Evolutionary conservation across 345 rosid genomes (phyloP), one percentile per base, ranked within the genome.

Genomic region (Eucalyptus cloeziana): DNA sequence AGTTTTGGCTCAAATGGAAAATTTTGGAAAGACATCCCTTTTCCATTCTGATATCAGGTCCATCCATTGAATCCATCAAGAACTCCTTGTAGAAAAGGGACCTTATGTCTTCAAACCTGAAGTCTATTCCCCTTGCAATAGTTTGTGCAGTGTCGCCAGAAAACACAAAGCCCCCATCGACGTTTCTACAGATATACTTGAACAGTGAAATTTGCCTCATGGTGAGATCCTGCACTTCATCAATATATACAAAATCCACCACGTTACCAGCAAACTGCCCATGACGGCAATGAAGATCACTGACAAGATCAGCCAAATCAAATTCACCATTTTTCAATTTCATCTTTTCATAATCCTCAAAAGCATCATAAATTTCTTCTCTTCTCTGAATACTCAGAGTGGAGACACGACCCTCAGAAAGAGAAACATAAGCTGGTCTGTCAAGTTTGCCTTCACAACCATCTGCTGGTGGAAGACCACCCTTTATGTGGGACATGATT

Each of bases 141-240:
- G 94, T 93, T n/a, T 93, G 94, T 27, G 94, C 94, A 10, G 94
- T 92, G 87, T 94, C 95, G 3, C 97, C 94, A 19, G 92, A 89
- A 86, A 95, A 94, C 49, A 93, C 94, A 90, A 93, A 93, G 51
- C 96, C 96, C 54, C 91, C 96, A 11, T 76, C 80, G 5, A 90
- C 91, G 90, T 94, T 95, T 67, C 49, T 85, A 86, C 95, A 92
- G 3, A 93, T 80, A 58, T 93, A 89, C 40, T 92, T 93, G 89
- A 94, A 93, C n/a, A 95, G 93, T 22, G 93, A 92, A 89, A 94
- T 91, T 85, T 95, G 96, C 49, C 94, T 92, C 94, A 92, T 91
- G 25, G 95, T 93, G 14, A 93, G 94, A 93, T 95, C 96, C 87
- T 95, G 96, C 64, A 95, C 96, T 88, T 95, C 95, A 87, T 95